phyloP scores from a whole-genome alignment of 495 filamentous ascomycete genomes.

The Cercophora samala region DNA sequence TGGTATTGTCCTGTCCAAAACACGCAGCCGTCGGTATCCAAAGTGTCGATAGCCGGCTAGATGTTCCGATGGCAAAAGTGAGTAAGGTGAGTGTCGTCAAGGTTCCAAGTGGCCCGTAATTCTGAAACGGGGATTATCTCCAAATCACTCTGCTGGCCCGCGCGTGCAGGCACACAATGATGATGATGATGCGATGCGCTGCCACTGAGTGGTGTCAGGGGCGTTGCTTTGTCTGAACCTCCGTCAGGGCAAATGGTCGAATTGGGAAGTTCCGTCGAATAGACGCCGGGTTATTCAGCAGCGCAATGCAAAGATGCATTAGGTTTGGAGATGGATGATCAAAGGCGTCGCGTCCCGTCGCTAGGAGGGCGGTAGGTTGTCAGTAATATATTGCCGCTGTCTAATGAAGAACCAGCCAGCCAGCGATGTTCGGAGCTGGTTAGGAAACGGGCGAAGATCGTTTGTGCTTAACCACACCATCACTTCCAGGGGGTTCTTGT shows the following conservation, averaged over 20 bases:
- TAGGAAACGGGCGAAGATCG: neutral
- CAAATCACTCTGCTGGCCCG: neutral
- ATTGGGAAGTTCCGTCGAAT: constrained; percentile 2
- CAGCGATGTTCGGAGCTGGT: neutral
- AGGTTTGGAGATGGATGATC: neutral
- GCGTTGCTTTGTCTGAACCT: constrained; percentile 2
- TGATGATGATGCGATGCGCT: neutral
- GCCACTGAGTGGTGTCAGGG: neutral
- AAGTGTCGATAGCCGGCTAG: neutral
- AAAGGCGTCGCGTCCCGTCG: neutral
- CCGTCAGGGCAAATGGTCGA: constrained; percentile 2
- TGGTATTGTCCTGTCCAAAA: neutral
- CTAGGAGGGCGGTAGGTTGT: neutral
- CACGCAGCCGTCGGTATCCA: neutral
- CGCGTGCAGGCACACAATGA: neutral
- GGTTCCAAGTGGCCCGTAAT: constrained; percentile 3
- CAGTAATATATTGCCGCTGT: neutral
- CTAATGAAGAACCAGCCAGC: neutral
- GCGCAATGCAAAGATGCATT: neutral
- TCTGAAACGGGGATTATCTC: constrained; percentile 2
- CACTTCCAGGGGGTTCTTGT: neutral
- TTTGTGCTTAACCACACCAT: neutral
- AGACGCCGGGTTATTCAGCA: constrained; percentile 5
- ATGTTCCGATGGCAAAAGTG: neutral
- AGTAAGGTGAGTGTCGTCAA: neutral